A percentile compares a stretch with the other conserved stretches of the same genome.
Evolutionary conservation across 2,329 filamentous ascomycete genomes (phyloP).

Genomic region (Aspergillus floridensis): DNA sequence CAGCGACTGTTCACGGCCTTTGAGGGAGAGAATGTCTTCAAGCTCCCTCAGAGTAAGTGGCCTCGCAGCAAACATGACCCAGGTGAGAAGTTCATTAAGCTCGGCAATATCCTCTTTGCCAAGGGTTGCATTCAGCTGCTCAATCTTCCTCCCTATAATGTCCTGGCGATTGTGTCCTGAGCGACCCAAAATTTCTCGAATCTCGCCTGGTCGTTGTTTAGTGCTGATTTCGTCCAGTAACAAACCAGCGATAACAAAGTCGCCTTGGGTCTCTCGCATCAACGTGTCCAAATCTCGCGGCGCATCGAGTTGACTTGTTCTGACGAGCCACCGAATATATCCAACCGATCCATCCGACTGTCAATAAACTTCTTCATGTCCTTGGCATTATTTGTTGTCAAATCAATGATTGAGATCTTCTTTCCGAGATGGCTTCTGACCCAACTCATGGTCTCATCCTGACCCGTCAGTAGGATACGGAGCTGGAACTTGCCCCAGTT

Average conservation of each 20-base stretch:
- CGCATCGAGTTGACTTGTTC: slow-evolving; percentile 21
- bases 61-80: slow-evolving; percentile 15
- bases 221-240: slow-evolving; percentile 26
- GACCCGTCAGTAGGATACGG: slow-evolving; percentile 20
- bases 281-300: slow-evolving; percentile 15
- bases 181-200: slow-evolving; percentile 24
- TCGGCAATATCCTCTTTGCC: slow-evolving; percentile 27
- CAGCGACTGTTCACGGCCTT: slow-evolving; percentile 25
- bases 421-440: slow-evolving; percentile 13
- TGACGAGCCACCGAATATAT: slow-evolving; percentile 22
- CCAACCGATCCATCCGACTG: slow-evolving; percentile 24
- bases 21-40: slow-evolving; percentile 22
- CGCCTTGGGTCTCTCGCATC: slow-evolving; percentile 18
- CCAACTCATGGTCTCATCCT: slow-evolving; percentile 18
- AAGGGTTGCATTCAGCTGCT: slow-evolving; percentile 22
- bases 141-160: slow-evolving; percentile 20
- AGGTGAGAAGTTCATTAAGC: slow-evolving; percentile 25
- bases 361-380: slow-evolving; percentile 25
- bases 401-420: slow-evolving; percentile 11
- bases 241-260: slow-evolving; percentile 25
- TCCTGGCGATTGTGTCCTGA: slow-evolving; percentile 24
- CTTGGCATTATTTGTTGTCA: slow-evolving; percentile 19
- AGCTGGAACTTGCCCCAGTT: slow-evolving; percentile 17
- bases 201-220: slow-evolving; percentile 26
- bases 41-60: slow-evolving; percentile 15